These are phyloP conservation scores for Yarrowia sp. DNA, from an alignment of 805 yeast species.

Conservation along the genomic window DNA sequence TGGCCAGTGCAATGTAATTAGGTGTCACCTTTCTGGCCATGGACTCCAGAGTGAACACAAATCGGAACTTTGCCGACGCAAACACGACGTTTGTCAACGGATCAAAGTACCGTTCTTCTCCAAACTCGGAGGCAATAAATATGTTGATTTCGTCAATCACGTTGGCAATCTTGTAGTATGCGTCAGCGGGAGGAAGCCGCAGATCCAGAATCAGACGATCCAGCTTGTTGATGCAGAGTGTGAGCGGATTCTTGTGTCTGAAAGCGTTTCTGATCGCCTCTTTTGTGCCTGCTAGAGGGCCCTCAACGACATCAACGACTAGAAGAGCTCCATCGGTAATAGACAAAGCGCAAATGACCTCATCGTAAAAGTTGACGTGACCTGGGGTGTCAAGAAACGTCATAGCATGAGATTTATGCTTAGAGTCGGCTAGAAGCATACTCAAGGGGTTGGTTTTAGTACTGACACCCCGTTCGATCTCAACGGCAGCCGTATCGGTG, in stretches of 20 bases:
- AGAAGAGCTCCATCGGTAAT: conserved; percentile 70
- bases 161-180: conserved; percentile 70
- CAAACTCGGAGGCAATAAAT: conserved; percentile 49
- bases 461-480: conserved; percentile 72
- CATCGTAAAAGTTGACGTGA: conserved; percentile 83
- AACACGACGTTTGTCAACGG: conserved; percentile 68
- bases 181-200: conserved; percentile 73
- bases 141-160: conserved; percentile 70
- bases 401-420: conserved; percentile 61
- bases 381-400: conserved; percentile 91
- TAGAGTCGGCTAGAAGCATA: conserved; percentile 61
- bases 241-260: conserved; percentile 58
- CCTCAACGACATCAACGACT: conserved; percentile 87
- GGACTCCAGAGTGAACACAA: conserved; percentile 70
- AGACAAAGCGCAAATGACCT: conserved; percentile 62
- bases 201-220: conserved; percentile 87
- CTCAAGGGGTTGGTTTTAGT: conserved; percentile 69
- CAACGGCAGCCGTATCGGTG: conserved; percentile 75
- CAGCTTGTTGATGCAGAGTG: conserved; percentile 75
- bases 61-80: conserved; percentile 68
- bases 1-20: conserved; percentile 55
- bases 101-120: conserved; percentile 57
- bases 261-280: conserved; percentile 61
- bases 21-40: conserved; percentile 57
- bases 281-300: conserved; percentile 65